Base-by-base conservation (phyloP, 306 rosid species). In the Fagus crenata region DNA sequence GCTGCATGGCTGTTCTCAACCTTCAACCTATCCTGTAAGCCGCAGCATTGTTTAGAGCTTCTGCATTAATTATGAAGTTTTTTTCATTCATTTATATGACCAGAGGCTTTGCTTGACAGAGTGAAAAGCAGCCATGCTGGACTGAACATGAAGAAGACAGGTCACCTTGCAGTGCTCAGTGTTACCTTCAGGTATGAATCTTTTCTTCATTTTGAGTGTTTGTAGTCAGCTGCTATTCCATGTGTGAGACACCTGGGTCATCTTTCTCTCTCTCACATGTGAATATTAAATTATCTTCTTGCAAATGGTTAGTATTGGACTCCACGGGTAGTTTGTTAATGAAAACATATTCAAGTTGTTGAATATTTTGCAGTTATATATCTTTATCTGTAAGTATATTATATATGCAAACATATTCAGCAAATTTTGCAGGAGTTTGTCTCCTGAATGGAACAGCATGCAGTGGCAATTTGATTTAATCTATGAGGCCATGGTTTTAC, bases 1-100 rank as follows among this genome's bases (percentile, higher is more conserved):
- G 61, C 89, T 92, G 78, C 98, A 95, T 79, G 98, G 98, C 49
- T 95, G 97, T 81, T 92, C 97, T 74, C 94, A 92, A 75, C 77
- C 91, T 74, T 74, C 89, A 82, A 77, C 82, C 72, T 90, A 86
- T 83, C 97, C 97, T 60, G 98, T 95, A 88, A 90, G 98, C 77
- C 78, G 71, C 75, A 11, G 59, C 11, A 4, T 72, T 79, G 14
- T 70, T 32, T 56, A 36, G 80, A 60, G 73, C 51, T 65, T 78
- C 76, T 32, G 18, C 53, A 51, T 51, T 49, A 41, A 65, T 14
- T 67, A 46, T 46, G 17, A 73, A 36, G 53, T 68, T 64, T 64
- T 41, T 73, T 74, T 81, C 63, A 72, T 76, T 81, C 79, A 15
- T 81, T 36, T 76, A 84, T 67, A 78, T 63, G 73, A 76, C 79